Base-by-base conservation (phyloP, 2,329 filamentous ascomycete genomes). In the Talaromyces sp. region DNA sequence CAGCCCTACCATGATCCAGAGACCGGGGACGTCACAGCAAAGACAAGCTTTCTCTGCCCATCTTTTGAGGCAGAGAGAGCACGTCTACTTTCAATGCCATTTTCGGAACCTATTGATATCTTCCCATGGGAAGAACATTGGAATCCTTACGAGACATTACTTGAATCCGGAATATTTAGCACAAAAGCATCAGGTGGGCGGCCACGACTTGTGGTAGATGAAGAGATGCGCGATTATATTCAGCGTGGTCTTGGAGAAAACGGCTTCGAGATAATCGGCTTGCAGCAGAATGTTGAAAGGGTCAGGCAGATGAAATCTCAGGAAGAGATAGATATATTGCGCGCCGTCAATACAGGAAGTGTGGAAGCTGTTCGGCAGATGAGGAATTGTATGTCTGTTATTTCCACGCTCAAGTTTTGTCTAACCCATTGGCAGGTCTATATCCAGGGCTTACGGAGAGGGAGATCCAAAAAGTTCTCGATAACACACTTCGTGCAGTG, bases 171-270 rank as follows among this genome's bases (percentile, higher is more conserved):
- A 7, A 73, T 84, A 1, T 82, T 83, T 58, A 47, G 65, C 11
- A 68, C 17, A 5, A 61, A 63, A 0, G 64, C 25, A 13, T 17
- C 38, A 31, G 36, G 47, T 34, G 19, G 68, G 4, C 67, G 68
- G 10, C 59, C 76, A 5, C 81, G 72, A n/a, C 68, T 89, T n/a
- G 87, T 89, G 83, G 81, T 87, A 15, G 87, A 89, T 67, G 86
- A 89, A 68, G 87, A 89, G 70, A 87, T 88, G 72, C 82, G 87
- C 2, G 86, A 89, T 72, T 89, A 84, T 72, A 88, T 89, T 59
- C 80, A 84, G 45, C 81, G 86, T 1, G 87, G 87, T 0, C 78
- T 89, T 0, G 79, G 77, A 1, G 71, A 75, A 0, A 81, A 79
- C 51, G 86, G 85, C 0, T 88, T 89, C 68, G 76, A 83, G n/a